A percentile compares a stretch with the other conserved stretches of the same genome.
phyloP scores from a whole-genome alignment of 495 filamentous ascomycete genomes.

The Extremus antarcticus region DNA sequence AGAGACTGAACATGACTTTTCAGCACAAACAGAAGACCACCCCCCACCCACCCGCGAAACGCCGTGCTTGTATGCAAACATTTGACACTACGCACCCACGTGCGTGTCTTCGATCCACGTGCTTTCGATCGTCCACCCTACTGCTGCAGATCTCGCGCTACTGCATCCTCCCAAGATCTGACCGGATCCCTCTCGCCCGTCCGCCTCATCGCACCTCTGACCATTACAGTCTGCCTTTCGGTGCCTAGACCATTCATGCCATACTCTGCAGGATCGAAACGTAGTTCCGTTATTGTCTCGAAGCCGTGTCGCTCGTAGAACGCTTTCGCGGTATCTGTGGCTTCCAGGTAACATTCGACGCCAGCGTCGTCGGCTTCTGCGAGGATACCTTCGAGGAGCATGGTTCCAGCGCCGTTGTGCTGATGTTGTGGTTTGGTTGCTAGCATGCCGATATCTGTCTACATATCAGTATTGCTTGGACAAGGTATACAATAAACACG shows the following conservation, averaged over 20 bases:
- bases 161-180: slow-evolving; percentile 3
- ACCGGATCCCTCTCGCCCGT: slow-evolving; percentile 1
- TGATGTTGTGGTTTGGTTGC: slow-evolving; percentile 14
- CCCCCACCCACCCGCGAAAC: too few species aligned
- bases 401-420: slow-evolving; percentile 15
- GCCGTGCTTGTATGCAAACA: too few species aligned
- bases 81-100: too few species aligned
- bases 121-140: too few species aligned
- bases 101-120: too few species aligned
- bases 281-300: slow-evolving; percentile 9
- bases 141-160: too few species aligned
- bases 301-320: slow-evolving; percentile 21
- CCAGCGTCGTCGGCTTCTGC: slow-evolving; percentile 17
- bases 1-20: too few species aligned
- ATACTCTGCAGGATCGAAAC: slow-evolving; percentile 15
- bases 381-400: slow-evolving; percentile 13
- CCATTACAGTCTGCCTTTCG: slow-evolving; percentile 18
- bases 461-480: background rate
- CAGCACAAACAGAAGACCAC: too few species aligned
- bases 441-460: slow-evolving; percentile 18
- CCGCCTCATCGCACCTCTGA: slow-evolving; percentile 6
- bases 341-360: slow-evolving; percentile 19
- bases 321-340: slow-evolving; percentile 18
- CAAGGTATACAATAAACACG: too few species aligned
- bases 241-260: slow-evolving; percentile 6